Evolutionary conservation across 352 stramenopile genomes (phyloP), one percentile per base, ranked within the genome.

Genomic region (Globisporangium rhizosaccharum): DNA sequence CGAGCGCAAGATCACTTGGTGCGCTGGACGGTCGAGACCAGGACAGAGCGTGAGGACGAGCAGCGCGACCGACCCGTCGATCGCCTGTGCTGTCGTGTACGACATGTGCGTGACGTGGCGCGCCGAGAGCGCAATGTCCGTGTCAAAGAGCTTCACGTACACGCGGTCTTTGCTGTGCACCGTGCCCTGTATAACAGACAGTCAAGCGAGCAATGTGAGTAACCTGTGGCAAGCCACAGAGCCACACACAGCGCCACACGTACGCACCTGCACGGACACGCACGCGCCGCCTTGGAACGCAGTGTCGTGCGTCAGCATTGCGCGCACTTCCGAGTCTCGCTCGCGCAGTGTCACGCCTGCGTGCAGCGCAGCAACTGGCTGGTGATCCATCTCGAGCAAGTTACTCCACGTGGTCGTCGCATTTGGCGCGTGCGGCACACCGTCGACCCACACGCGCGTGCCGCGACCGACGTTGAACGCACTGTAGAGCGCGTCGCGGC

Each of bases 81-180:
- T 62, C 48, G 61, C 58, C 57, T 65, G 66, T 33, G 57, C 57
- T 51, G 57, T 72, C 5, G 71, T 79, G 53, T 74, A 79, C 42
- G 66, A 72, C 41, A 79, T 62, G 53, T 76, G 62, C 52, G 72
- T 68, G 47, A 75, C 57, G 12, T 65, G 68, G 45, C 68, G 65
- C 42, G 68, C 56, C 14, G 65, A 74, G 12, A 79, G 71, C 55
- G 68, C 71, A 26, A 79, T 70, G 39, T 79, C 71, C 10, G 70
- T 65, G 23, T 76, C 71, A 25, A 70, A 76, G 45, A 79, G 68
- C 57, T 79, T 79, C 37, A 76, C 70, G 55, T 75, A 79, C 25
- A 61, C 58, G 20, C 76, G 76, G 48, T 76, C 68, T 2, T 56
- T 61, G 17, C 59, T 60, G 45, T 56, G 36, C 58, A 76, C 57